Evolutionary conservation across 305 asterid genomes (phyloP).

Genomic region (Rubia peregrina): DNA sequence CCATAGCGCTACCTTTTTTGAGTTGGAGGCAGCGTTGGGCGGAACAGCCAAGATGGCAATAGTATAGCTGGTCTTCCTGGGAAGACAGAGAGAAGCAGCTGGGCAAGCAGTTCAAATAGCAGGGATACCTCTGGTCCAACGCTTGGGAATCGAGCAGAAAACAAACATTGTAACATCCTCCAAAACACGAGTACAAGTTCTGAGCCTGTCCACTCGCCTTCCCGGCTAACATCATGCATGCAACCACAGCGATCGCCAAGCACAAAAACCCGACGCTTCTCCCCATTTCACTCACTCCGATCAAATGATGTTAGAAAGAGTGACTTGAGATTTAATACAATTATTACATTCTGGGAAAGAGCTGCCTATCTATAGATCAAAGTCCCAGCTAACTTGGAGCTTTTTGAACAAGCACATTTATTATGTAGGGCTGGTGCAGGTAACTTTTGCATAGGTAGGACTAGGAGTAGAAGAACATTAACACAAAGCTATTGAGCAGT

Average conservation of each 20-base stretch:
- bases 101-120: slow-evolving; percentile 20
- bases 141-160: slow-evolving; percentile 10
- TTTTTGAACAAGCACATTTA: not conserved
- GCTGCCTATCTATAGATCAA: slow-evolving; percentile 1
- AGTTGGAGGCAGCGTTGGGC: slow-evolving; percentile 20
- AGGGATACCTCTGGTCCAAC: slow-evolving; percentile 8
- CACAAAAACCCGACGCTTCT: slow-evolving; percentile 2
- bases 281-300: not conserved
- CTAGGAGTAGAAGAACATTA: not conserved
- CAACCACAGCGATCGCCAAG: slow-evolving; percentile 3
- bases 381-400: slow-evolving; percentile 13
- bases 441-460: not conserved
- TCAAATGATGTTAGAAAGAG: no score
- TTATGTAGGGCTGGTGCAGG: not conserved
- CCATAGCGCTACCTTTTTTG: slow-evolving; percentile 11
- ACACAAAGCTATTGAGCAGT: not conserved
- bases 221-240: not conserved
- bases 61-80: slow-evolving; percentile 17
- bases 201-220: slow-evolving; percentile 13
- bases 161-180: slow-evolving; percentile 31
- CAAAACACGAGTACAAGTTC: slow-evolving; percentile 25
- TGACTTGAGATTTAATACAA: not conserved
- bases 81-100: slow-evolving; percentile 27
- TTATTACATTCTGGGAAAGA: not conserved
- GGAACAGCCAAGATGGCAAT: slow-evolving; percentile 43